Conservation (phyloP, 1,284 basidiomycete species). For the Tilletia indica region DNA sequence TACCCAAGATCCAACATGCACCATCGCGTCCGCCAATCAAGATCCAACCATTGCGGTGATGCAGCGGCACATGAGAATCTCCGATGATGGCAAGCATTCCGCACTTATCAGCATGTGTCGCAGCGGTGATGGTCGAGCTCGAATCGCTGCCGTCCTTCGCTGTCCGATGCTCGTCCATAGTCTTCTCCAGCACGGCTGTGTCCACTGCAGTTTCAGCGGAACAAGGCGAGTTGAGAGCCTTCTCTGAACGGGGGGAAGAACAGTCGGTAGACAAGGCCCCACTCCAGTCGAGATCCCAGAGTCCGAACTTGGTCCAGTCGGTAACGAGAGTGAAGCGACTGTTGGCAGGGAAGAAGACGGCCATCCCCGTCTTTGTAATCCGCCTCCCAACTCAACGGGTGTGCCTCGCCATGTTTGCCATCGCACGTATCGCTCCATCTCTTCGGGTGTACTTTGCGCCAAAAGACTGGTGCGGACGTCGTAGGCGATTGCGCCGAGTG, state of each 20-base stretch:
- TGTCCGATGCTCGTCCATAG: neutral
- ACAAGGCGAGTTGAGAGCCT: neutral
- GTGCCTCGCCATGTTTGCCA: constrained; percentile 14
- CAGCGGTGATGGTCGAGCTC: constrained; percentile 14
- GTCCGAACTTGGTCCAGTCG: constrained; percentile 17
- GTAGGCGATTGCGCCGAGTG: constrained; percentile 5
- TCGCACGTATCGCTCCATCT: constrained; percentile 7
- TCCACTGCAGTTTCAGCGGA: neutral
- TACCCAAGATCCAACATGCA: constrained; percentile 8
- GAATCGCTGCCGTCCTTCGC: constrained; percentile 7
- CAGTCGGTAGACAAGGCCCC: neutral
- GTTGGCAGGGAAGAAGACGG: constrained; percentile 15
- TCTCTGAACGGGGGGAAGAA: too few species aligned
- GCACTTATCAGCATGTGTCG: neutral
- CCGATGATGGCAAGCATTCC: constrained; percentile 1
- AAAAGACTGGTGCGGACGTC: neutral
- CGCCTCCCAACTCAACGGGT: neutral
- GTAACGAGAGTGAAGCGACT: constrained; percentile 5
- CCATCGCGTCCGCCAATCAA: neutral
- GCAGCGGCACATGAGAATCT: constrained; percentile 3
- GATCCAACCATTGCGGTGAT: constrained; percentile 10
- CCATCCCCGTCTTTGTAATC: constrained; percentile 3
- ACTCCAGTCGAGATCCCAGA: constrained; percentile 14
- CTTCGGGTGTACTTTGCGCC: constrained; percentile 1
- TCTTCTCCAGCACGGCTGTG: neutral